These are phyloP conservation scores for Haematococcus lacustris DNA, from an alignment of 139 green algal species.

Conservation along the genomic window DNA sequence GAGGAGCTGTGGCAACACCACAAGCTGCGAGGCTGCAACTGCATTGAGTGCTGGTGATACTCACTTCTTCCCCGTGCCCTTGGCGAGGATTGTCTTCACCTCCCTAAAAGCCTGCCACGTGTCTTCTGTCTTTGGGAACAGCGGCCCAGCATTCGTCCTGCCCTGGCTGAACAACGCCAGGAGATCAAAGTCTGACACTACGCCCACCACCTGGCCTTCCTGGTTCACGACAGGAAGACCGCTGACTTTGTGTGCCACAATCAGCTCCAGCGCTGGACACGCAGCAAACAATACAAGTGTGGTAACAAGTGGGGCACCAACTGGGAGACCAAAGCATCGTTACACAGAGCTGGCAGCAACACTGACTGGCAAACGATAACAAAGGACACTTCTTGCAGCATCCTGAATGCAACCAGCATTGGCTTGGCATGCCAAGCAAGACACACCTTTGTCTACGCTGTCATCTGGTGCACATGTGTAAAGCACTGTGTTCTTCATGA, in stretches of 20 bases:
- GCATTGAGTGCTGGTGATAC: too few relatives aligned
- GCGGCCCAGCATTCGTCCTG: slow-evolving; percentile 21
- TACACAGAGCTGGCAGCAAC: background rate
- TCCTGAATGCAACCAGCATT: background rate
- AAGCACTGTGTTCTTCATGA: slow-evolving; percentile 33
- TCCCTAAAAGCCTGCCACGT: slow-evolving; percentile 49
- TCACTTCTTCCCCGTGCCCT: slow-evolving; percentile 51
- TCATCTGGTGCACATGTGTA: slow-evolving; percentile 36
- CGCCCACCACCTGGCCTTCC: too few relatives aligned
- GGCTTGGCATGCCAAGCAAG: background rate
- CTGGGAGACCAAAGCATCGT: background rate
- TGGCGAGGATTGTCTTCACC: slow-evolving; percentile 46
- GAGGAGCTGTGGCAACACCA: too few relatives aligned
- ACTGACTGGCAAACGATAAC: background rate
- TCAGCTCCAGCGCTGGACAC: slow-evolving; percentile 3
- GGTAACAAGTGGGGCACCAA: background rate
- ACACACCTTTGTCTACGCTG: slow-evolving; percentile 40
- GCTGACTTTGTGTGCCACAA: too few relatives aligned
- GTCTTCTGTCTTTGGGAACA: slow-evolving; percentile 42
- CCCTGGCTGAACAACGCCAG: slow-evolving; percentile 55
- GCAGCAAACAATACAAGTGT: background rate
- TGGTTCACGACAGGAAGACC: too few relatives aligned
- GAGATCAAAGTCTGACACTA: slow-evolving; percentile 70
- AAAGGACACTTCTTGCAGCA: too few relatives aligned
- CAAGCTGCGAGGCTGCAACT: background rate